Evolutionary conservation across 129 eudicot species (phyloP).

Genomic region (Apium graveolens): DNA sequence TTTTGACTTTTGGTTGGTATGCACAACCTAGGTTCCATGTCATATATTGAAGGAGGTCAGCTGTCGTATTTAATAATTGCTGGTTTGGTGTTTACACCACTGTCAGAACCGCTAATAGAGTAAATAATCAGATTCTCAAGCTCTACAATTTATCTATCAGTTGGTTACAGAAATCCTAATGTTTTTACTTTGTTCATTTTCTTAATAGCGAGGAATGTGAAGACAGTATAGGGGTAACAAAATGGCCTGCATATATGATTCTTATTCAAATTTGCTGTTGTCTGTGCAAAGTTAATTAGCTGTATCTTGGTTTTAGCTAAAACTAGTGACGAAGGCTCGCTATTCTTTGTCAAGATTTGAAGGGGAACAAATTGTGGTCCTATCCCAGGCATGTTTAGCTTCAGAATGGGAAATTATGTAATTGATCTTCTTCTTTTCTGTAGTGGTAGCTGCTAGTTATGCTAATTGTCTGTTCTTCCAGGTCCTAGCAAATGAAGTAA

Average conservation of each 20-base stretch:
- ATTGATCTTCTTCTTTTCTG: not conserved
- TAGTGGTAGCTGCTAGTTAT: not conserved
- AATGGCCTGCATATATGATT: not conserved
- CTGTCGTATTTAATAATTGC: slow-evolving; percentile 87
- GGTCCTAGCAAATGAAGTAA: slow-evolving; percentile 93
- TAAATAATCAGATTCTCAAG: slow-evolving; percentile 22
- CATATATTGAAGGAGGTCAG: slow-evolving; percentile 85
- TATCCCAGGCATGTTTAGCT: slow-evolving; percentile 62
- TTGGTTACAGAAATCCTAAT: slow-evolving; percentile 1
- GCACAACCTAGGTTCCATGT: slow-evolving; percentile 66
- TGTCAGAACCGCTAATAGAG: slow-evolving; percentile 93
- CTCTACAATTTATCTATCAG: not conserved
- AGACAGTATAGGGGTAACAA: slow-evolving; percentile 76
- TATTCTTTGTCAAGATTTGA: slow-evolving; percentile 75
- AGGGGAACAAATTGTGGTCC: slow-evolving; percentile 88
- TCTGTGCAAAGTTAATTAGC: not conserved
- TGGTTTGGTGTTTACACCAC: slow-evolving; percentile 92
- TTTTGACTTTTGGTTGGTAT: slow-evolving; percentile 6
- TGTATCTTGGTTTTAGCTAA: slow-evolving; percentile 42
- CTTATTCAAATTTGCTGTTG: not conserved
- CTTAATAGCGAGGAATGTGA: slow-evolving; percentile 72
- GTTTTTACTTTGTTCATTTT: slow-evolving; percentile 7
- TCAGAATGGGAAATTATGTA: not conserved
- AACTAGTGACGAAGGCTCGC: slow-evolving; percentile 80
- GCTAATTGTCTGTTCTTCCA: slow-evolving; percentile 14